Evolutionary conservation across 1,284 basidiomycete genomes (phyloP), one percentile per base, ranked within the genome.

Genomic region (Ustilago crameri): DNA sequence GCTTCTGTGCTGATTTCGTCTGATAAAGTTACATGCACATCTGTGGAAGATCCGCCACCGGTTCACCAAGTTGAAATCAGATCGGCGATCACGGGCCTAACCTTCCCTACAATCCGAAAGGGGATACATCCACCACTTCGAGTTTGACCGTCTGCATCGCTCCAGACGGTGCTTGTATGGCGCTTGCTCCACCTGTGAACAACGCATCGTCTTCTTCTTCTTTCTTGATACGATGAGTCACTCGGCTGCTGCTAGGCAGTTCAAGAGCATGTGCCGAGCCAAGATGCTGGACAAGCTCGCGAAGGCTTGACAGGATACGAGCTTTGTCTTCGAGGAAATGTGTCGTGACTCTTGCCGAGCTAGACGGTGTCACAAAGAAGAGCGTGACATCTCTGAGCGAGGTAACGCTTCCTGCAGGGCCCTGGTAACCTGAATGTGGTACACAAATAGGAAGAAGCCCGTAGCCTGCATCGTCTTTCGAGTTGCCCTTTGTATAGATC

Each of bases 301-400:
- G 35, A 9, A 77, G 52, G 34, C 68, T 60, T 1, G 56, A 51
- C 10, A 78, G 60, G 22, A 78, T 74, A 22, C 73, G 64, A 2
- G 55, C 65, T 50, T 80, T 80, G 30, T 73, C 79, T 5, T 69
- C 53, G 7, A 80, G 51, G 41, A 78, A 75, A 46, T 80, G 79
- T 3, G 78, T 75, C 22, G 79, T 80, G 9, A 80, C 79, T 14
- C 79, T 60, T 18, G 75, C 79, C n/a, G 73, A 76, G 34, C 77
- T 74, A 17, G 74, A 76, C 0, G 79, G 79, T 2, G 65, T 62
- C 0, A 72, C 68, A 42, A 73, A 80, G 51, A 79, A 74, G 12
- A 78, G 38, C 1, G 77, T 78, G 3, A 59, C 58, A 22, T 65
- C 47, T 8, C 59, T 56, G 14, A 51, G 41, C 1, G 22, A 12